Evolutionary conservation across 2,329 filamentous ascomycete genomes (phyloP), one percentile per base, ranked within the genome.

Genomic region (Sporothrix pallida): DNA sequence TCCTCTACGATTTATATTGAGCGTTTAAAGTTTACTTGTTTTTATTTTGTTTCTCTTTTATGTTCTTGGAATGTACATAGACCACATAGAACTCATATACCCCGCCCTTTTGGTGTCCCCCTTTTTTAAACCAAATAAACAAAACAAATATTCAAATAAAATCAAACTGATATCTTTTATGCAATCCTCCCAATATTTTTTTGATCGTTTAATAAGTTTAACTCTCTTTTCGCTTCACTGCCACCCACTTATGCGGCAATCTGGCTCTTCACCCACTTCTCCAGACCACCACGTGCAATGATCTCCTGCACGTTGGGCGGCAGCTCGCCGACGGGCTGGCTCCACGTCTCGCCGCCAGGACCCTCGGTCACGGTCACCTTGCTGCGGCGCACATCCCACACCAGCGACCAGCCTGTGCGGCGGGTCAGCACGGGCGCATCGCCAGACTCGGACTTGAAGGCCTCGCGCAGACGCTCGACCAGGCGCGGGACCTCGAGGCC

Each of bases 321-420:
- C 74, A 75, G 70, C 72, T 75, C 72, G 58, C 74, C 93, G 0
- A 97, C 93, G 83, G 92, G 93, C 80, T 96, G 88, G 70, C 86
- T 91, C 94, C 93, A 97, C 52, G 83, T 88, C 73, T 86, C 80
- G 0, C 92, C 92, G 63, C 86, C 86, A 72, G 89, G 83, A 1
- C 91, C 90, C 83, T 97, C 93, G 23, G 88, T 88, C 0, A 97
- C 87, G 0, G 87, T 86, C 6, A 97, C 90, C 78, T 87, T 89
- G 81, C 90, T 93, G 74, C 91, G 85, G 74, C 87, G 84, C 12
- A 97, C 89, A 81, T 97, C 93, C 94, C 94, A 97, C 3, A 88
- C 86, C 42, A 97, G 85, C 69, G 85, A 94, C 94, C 94, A 97
- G 15, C 93, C 93, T 0, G 93, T 97, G 44, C 93, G 86, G 42